phyloP scores from a whole-genome alignment of 2,329 filamentous ascomycete genomes.

The Talaromyces pinophilus region DNA sequence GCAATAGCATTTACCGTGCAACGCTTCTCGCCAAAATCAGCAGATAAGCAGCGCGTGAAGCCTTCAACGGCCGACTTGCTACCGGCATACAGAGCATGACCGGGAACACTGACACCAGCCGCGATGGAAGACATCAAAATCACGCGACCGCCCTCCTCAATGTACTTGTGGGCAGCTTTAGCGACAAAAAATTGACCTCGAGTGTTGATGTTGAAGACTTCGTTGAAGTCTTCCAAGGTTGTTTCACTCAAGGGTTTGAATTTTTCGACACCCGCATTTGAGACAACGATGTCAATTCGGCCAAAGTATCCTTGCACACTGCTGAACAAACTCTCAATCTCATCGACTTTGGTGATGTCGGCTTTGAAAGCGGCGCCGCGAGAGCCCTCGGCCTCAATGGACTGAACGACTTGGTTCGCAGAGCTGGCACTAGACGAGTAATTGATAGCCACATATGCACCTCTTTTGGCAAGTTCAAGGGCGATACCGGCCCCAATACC shows the following conservation, averaged over 20 bases:
- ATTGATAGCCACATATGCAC: constrained; percentile 45
- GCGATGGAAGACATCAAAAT: constrained; percentile 74
- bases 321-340: constrained; percentile 65
- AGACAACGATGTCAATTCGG: constrained; percentile 66
- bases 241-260: constrained; percentile 32
- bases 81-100: constrained; percentile 72
- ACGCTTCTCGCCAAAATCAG: constrained; percentile 66
- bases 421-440: constrained; percentile 62
- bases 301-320: constrained; percentile 65
- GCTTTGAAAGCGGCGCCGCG: constrained; percentile 67
- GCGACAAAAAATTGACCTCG: constrained; percentile 66
- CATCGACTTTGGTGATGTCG: constrained; percentile 64
- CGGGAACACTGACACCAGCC: constrained; percentile 66
- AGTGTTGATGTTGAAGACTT: constrained; percentile 63
- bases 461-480: constrained; percentile 43
- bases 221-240: constrained; percentile 43
- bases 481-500: constrained; percentile 47
- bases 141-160: constrained; percentile 68
- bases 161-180: constrained; percentile 67
- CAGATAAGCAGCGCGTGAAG: constrained; percentile 73
- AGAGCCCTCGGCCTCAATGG: constrained; percentile 65
- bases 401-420: constrained; percentile 65
- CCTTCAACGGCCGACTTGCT: constrained; percentile 76
- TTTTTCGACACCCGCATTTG: constrained; percentile 60
- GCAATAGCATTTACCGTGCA: constrained; percentile 66